Evolutionary conservation across 108 stramenopile species (phyloP).

Genomic region (Pseudonitzschia multiseries): DNA sequence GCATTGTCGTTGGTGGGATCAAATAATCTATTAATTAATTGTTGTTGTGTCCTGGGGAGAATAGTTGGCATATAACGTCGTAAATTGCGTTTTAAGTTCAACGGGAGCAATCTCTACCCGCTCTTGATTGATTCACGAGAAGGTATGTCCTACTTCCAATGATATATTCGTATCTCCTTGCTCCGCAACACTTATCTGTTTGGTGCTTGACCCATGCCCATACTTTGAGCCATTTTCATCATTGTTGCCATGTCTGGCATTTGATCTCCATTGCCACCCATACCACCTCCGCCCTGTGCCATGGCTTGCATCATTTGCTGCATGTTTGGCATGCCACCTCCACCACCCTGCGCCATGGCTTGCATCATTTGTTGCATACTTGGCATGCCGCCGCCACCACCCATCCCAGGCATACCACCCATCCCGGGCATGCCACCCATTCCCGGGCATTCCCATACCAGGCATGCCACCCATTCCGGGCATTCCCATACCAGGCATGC

Average conservation of each 20-base stretch:
- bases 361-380: no score
- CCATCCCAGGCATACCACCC: conserved; percentile 60
- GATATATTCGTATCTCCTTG: conserved; percentile 61
- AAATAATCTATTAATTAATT: no score
- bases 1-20: no score
- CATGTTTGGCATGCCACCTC: conserved; percentile 8
- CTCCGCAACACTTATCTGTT: conserved; percentile 64
- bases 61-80: no score
- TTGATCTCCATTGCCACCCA: conserved; percentile 9
- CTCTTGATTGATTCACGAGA: no score
- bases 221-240: conserved; percentile 48
- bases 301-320: conserved; percentile 38
- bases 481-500: conserved; percentile 54
- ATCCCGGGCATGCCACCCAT: conserved; percentile 57
- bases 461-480: conserved; percentile 61
- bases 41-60: no score
- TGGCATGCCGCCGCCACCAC: conserved; percentile 58
- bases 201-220: conserved; percentile 44
- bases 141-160: no score
- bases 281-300: conserved; percentile 12
- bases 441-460: conserved; percentile 58
- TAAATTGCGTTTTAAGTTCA: no score
- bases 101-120: no score
- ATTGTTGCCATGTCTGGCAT: conserved; percentile 45
- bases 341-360: no score